These are phyloP conservation scores for Verticillium isaacii DNA, from an alignment of 2,329 filamentous ascomycete species.

Conservation along the genomic window DNA sequence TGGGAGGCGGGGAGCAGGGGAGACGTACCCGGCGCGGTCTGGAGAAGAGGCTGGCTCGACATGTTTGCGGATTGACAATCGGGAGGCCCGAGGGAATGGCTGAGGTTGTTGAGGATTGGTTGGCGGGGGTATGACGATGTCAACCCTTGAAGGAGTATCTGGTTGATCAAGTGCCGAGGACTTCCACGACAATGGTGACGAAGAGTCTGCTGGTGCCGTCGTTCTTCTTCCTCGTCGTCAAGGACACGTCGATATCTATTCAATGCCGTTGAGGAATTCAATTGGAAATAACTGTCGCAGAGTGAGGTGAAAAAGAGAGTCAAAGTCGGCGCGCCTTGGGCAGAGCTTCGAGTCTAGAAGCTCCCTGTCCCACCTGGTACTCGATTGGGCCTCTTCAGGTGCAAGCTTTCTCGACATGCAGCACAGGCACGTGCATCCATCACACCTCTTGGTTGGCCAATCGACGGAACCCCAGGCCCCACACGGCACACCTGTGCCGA, in stretches of 20 bases:
- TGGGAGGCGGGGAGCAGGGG: slow-evolving; percentile 2
- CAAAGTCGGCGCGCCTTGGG: neutral
- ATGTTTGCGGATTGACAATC: slow-evolving; percentile 44
- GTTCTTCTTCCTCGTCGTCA: neutral
- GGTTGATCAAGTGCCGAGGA: neutral
- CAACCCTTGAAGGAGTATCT: neutral
- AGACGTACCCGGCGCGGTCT: slow-evolving; percentile 77
- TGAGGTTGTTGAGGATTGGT: neutral
- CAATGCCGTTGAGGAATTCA: neutral
- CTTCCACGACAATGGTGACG: neutral
- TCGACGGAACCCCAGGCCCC: neutral
- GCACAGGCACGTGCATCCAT: neutral
- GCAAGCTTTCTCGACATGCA: neutral
- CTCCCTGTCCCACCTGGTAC: neutral
- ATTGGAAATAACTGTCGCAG: neutral
- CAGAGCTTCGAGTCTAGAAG: neutral
- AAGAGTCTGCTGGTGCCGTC: neutral
- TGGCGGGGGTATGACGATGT: neutral
- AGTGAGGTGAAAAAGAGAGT: neutral
- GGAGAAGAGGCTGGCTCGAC: slow-evolving; percentile 95
- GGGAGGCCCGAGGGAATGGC: neutral
- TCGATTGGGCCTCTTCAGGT: neutral
- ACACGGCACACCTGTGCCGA: neutral
- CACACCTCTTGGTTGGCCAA: neutral
- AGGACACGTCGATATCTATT: neutral